Base-by-base conservation (phyloP, 148 eudicot species). In the Vaccinium darrowii region DNA sequence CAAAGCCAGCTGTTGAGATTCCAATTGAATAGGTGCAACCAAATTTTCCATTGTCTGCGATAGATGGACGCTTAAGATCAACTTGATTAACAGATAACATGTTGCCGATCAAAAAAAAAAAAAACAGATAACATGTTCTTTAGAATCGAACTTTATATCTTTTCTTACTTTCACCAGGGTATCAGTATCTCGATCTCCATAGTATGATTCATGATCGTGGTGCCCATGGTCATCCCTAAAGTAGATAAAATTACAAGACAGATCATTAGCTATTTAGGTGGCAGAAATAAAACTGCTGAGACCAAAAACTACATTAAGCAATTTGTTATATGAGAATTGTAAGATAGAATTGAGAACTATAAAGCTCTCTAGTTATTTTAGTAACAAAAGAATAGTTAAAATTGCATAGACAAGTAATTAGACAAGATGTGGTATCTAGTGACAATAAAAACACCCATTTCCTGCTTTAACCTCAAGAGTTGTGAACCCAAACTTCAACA, bases 171-270 rank as follows among this genome's bases (percentile, higher is more conserved):
- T 86, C 65, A 95, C 96, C 78, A 97, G 94, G 90, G 90, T 93
- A 52, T 97, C 98, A 33, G 98, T 95, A 84, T 97, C 99, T 75
- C 99, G 95, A 85, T 95, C 98, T 84, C 99, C 99, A 88, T 94
- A 97, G 80, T 97, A 97, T 81, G 99, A 90, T 85, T 97, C 98
- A 87, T 95, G 99, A n/a, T 94, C 94, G 83, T 97, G 98, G 85
- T 93, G 95, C 39, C 96, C 96, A 82, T 94, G 93, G 56, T 97
- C 93, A 79, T 85, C 93, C 90, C 99, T 97, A 57, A 75, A 82
- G 39, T 67, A 80, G 71, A 49, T 69, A 36, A 85, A 39, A 52
- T 72, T 52, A 56, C n/a, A 78, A 81, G 50, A 63, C 23, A 83
- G 50, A 57, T 5, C 30, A 80, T 84, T 80, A 65, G 67, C 33